Conservation (phyloP, 2,329 filamentous ascomycete species). For the Ophiostoma sp. region DNA sequence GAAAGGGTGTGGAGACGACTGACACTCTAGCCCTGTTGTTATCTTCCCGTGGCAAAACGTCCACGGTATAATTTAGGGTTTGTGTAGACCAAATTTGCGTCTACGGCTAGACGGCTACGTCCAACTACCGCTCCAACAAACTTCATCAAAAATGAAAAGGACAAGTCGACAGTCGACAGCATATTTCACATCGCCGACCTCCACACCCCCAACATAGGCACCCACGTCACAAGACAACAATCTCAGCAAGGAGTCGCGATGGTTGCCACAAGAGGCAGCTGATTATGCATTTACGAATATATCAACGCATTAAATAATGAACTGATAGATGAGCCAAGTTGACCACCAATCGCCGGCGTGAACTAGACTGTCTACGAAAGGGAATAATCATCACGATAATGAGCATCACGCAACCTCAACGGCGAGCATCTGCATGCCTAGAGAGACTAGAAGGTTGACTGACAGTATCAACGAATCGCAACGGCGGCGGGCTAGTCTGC, state of each 20-base stretch:
- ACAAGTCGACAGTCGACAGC: background rate
- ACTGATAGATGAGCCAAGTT: background rate
- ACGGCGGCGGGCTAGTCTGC: background rate
- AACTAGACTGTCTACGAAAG: background rate
- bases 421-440: background rate
- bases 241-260: background rate
- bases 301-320: background rate
- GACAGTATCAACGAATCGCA: background rate
- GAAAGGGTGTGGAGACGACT: background rate
- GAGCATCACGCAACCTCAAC: conserved; percentile 8
- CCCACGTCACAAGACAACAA: background rate
- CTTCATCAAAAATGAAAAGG: background rate
- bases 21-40: background rate
- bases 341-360: background rate
- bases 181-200: background rate
- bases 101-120: background rate
- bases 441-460: background rate
- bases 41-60: too few relatives aligned
- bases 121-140: background rate
- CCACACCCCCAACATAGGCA: background rate
- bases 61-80: background rate
- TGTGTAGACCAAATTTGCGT: background rate
- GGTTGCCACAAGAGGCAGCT: background rate
- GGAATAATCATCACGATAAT: background rate
- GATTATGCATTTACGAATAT: too few relatives aligned